A percentile compares a stretch with the other conserved stretches of the same genome.
phyloP scores from a whole-genome alignment of 306 rosid species.

The Delonix regia region DNA sequence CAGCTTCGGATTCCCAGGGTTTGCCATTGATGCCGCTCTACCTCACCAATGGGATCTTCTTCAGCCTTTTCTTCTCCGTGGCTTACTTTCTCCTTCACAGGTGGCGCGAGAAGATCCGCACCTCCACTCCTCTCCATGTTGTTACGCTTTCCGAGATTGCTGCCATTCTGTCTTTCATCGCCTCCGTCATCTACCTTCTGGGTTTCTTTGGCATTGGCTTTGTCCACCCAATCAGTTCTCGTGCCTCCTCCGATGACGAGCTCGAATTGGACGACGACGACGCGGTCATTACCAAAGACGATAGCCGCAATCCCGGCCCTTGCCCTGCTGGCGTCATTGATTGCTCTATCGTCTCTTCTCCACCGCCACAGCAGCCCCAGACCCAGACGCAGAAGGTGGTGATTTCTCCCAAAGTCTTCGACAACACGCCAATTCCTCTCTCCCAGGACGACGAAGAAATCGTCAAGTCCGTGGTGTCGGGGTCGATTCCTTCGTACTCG shows the following conservation, averaged over 20 bases:
- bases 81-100: slow-evolving; percentile 76
- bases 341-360: slow-evolving; percentile 30
- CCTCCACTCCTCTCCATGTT: slow-evolving; percentile 78
- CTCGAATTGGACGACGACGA: slow-evolving; percentile 51
- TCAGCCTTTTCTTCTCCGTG: slow-evolving; percentile 77
- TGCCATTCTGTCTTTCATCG: slow-evolving; percentile 63
- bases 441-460: slow-evolving; percentile 62
- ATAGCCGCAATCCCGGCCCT: slow-evolving; percentile 39
- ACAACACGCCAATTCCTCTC: not conserved
- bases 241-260: slow-evolving; percentile 61
- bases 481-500: slow-evolving; percentile 66
- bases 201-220: slow-evolving; percentile 85
- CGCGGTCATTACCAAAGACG: slow-evolving; percentile 41
- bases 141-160: slow-evolving; percentile 67
- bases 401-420: slow-evolving; percentile 12
- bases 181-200: slow-evolving; percentile 75
- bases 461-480: slow-evolving; percentile 57
- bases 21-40: slow-evolving; percentile 53
- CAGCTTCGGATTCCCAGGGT: slow-evolving; percentile 30
- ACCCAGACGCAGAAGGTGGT: slow-evolving; percentile 32
- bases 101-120: slow-evolving; percentile 91
- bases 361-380: slow-evolving; percentile 28
- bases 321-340: slow-evolving; percentile 53
- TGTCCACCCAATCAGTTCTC: slow-evolving; percentile 60
- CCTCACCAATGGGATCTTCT: slow-evolving; percentile 66